Conservation (phyloP, 495 filamentous ascomycete genomes). For the Penicillium bialowiezense region DNA sequence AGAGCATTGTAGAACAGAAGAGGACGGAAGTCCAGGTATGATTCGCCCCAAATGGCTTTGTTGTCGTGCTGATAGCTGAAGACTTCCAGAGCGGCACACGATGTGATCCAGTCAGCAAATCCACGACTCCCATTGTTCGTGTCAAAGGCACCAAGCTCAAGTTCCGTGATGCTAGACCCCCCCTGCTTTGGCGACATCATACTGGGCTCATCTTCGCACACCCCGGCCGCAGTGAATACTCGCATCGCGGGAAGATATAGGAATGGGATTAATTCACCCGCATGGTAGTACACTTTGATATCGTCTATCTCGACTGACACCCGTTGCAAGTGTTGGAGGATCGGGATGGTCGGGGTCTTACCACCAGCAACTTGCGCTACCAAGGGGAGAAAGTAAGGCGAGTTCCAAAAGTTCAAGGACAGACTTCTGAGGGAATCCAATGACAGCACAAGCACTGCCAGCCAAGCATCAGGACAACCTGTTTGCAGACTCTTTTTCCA, state of each 20-base stretch:
- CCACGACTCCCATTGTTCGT: constrained; percentile 2
- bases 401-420: neutral
- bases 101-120: constrained; percentile 6
- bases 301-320: constrained; percentile 1
- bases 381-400: constrained; percentile 6
- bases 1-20: constrained; percentile 7
- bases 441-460: neutral
- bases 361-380: neutral
- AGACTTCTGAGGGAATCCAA: neutral
- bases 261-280: constrained; percentile 6
- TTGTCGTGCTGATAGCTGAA: constrained; percentile 16
- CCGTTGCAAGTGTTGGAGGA: no score
- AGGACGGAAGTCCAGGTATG: constrained; percentile 4
- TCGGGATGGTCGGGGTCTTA: no score
- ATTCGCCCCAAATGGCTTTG: constrained; percentile 5
- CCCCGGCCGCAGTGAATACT: neutral
- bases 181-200: neutral
- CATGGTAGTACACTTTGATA: neutral
- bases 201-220: constrained; percentile 1
- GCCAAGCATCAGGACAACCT: neutral
- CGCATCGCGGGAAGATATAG: constrained; percentile 12
- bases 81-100: constrained; percentile 13
- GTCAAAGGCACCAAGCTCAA: neutral
- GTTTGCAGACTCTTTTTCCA: constrained; percentile 3
- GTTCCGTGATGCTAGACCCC: constrained; percentile 1